Conservation (phyloP, 2,329 filamentous ascomycete genomes). For the Zymoseptoria brevis region DNA sequence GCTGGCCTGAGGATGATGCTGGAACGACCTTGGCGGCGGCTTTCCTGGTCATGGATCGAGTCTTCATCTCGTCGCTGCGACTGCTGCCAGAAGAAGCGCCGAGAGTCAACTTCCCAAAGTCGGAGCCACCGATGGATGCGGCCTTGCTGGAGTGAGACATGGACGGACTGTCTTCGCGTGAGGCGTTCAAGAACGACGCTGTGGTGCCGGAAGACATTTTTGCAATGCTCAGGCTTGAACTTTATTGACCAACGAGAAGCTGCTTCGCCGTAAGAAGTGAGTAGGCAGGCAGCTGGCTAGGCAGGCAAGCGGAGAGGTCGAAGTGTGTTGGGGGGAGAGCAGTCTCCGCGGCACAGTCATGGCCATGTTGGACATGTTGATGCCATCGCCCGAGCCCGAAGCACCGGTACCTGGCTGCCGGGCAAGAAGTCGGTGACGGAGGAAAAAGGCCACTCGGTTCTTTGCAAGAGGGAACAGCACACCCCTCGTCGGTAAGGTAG, state of each 20-base stretch:
- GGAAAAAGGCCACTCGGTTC: neutral
- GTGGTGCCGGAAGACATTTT: conserved; percentile 7
- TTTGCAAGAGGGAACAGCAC: neutral
- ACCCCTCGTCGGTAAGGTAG: neutral
- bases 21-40: conserved; percentile 2
- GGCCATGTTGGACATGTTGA: conserved; percentile 4
- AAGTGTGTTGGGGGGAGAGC: neutral
- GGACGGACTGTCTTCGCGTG: conserved; percentile 5
- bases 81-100: neutral
- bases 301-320: conserved; percentile 6
- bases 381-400: conserved; percentile 9
- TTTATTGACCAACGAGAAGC: conserved; percentile 3
- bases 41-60: conserved; percentile 9
- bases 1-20: neutral
- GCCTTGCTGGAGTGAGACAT: conserved; percentile 13
- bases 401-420: conserved; percentile 12
- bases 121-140: conserved; percentile 12
- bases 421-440: neutral
- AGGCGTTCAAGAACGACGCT: conserved; percentile 5
- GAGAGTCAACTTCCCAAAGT: conserved; percentile 10
- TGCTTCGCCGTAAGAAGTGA: conserved; percentile 9
- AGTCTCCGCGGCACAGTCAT: conserved; percentile 3
- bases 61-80: conserved; percentile 7
- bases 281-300: conserved; percentile 2
- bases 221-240: neutral